Conservation (phyloP, 257 asterid genomes). For the Nicotiana paniculata region DNA sequence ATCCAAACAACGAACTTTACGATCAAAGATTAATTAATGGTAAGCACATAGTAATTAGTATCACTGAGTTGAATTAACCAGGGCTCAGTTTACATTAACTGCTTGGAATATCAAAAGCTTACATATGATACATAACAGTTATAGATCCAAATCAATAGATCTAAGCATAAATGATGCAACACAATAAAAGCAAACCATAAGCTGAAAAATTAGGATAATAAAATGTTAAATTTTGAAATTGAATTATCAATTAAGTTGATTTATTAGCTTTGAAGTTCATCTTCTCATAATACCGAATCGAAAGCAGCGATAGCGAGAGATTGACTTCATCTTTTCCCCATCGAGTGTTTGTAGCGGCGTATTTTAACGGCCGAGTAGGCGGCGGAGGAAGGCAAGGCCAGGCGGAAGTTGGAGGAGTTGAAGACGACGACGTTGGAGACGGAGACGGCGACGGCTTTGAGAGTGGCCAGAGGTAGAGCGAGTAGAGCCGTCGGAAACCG, state of each 20-base stretch:
- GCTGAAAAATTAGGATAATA: not conserved
- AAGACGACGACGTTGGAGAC: conserved; percentile 18
- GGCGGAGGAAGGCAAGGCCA: conserved; percentile 67
- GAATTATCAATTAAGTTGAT: conserved; percentile 16
- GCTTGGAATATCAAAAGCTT: not conserved
- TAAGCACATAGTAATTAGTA: not conserved
- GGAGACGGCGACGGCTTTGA: conserved; percentile 47
- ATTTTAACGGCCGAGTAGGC: conserved; percentile 26
- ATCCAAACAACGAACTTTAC: not conserved
- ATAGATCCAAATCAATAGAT: not conserved
- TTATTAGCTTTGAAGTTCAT: conserved; percentile 60
- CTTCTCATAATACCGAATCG: conserved; percentile 82
- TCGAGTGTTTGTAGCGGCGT: conserved; percentile 39
- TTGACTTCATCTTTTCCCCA: conserved; percentile 99
- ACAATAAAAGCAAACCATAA: not conserved
- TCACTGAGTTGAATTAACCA: not conserved
- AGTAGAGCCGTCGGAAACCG: conserved; percentile 82
- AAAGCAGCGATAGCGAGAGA: conserved; percentile 76
- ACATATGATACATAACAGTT: not conserved
- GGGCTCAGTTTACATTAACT: not conserved
- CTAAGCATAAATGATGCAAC: not conserved
- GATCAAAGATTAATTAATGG: not conserved
- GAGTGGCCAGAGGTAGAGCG: conserved; percentile 80
- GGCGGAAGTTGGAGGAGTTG: conserved; percentile 29
- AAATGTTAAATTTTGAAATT: not conserved